Base-by-base conservation (phyloP, 139 green algal genomes). In the Chlorella sp. region DNA sequence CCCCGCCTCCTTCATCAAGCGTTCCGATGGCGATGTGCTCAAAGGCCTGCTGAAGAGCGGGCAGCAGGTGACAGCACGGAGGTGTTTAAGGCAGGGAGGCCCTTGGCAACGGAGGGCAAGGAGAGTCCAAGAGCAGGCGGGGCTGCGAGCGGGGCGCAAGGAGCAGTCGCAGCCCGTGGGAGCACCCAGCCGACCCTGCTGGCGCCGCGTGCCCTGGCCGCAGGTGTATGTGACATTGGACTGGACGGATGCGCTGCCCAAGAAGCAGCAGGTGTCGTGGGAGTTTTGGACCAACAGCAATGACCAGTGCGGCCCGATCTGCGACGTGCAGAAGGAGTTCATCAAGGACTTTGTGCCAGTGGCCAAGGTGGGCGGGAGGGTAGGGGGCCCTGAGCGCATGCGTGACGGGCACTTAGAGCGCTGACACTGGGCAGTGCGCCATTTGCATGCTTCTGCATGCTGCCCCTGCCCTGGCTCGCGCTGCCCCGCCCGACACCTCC, bases 201-300 rank as follows among this genome's bases (percentile, higher is more conserved):
- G n/a, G n/a, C n/a, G n/a, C n/a, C n/a, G n/a, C n/a, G 15, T 56
- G 35, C 40, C 8, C n/a, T n/a, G n/a, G n/a, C n/a, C n/a, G n/a
- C 65, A 86, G 15, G 79, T 77, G 0, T 72, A 82, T 15, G 86
- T 92, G 0, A 83, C 89, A 36, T 65, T 96, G 63, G 80, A 96
- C 82, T 98, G 94, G 94, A 91, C 79, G 9, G 87, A 94, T 61
- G 65, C 88, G 1, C 61, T 98, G 68, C 91, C 94, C 0, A 84
- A 90, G 64, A 69, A 83, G 8, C 73, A 86, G 38, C 75, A 85
- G 81, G 90, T 98, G 21, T 56, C 76, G 9, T 98, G 94, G 91
- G 94, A 98, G 91, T 91, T 98, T 55, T 98, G 94, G 94, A 95
- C 86, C 51, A 97, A 95, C 82, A 90, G 56, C 74, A 97, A 97